Evolutionary conservation across 768 basidiomycete species (phyloP).

Genomic region (Kwoniella europaea): DNA sequence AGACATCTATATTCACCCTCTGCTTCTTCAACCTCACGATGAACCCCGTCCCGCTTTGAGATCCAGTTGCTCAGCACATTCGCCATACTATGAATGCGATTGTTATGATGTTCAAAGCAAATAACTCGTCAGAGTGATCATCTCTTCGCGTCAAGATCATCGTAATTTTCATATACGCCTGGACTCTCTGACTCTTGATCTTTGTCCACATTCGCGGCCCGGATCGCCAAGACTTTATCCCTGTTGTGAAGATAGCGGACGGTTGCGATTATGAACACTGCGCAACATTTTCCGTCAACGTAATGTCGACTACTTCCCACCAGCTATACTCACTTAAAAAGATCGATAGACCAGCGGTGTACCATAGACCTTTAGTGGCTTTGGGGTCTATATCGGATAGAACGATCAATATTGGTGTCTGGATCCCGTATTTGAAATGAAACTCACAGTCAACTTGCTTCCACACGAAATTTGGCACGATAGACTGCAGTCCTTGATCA

Average conservation of each 20-base stretch:
- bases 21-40: too few relatives aligned
- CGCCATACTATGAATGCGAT: too few relatives aligned
- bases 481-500: background rate
- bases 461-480: slow-evolving; percentile 8
- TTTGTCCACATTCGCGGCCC: background rate
- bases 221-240: slow-evolving; percentile 3
- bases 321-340: background rate
- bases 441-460: slow-evolving; percentile 14
- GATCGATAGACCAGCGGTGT: slow-evolving; percentile 1
- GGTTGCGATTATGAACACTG: slow-evolving; percentile 9
- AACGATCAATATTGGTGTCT: background rate
- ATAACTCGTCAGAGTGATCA: background rate
- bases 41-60: too few relatives aligned
- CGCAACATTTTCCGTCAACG: too few relatives aligned
- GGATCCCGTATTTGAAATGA: too few relatives aligned
- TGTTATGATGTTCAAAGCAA: too few relatives aligned
- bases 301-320: too few relatives aligned
- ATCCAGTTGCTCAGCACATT: too few relatives aligned
- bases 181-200: background rate
- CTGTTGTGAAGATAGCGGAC: slow-evolving; percentile 6
- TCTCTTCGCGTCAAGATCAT: background rate
- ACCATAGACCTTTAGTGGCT: slow-evolving; percentile 10
- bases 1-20: too few relatives aligned
- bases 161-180: background rate
- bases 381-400: background rate